Evolutionary conservation across 176 grass and related monocot genomes (phyloP).

Genomic region (Bothriochloa decipiens): DNA sequence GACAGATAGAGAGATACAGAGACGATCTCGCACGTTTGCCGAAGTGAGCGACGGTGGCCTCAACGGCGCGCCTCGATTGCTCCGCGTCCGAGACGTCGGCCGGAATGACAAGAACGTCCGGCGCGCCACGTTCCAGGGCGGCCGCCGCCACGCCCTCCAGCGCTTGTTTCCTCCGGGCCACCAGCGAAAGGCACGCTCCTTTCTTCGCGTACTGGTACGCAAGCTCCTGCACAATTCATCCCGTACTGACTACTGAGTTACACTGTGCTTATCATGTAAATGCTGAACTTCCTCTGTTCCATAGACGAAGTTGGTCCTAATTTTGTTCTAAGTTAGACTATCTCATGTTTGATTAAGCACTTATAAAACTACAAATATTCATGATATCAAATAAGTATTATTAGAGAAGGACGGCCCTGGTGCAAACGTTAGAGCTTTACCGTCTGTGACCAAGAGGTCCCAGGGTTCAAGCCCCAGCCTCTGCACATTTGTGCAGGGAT

Average conservation of each 20-base stretch:
- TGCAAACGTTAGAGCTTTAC: too few relatives aligned
- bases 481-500: too few relatives aligned
- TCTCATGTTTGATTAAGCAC: too few relatives aligned
- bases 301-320: too few relatives aligned
- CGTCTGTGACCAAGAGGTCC: too few relatives aligned
- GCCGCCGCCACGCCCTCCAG: conserved; percentile 47
- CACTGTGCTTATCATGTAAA: too few relatives aligned
- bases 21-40: conserved; percentile 47
- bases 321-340: too few relatives aligned
- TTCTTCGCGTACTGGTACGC: conserved; percentile 62
- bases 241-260: neutral
- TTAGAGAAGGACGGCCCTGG: too few relatives aligned
- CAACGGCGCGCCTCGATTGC: conserved; percentile 49
- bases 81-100: conserved; percentile 54
- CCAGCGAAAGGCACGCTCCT: conserved; percentile 54
- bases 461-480: too few relatives aligned
- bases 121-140: conserved; percentile 44
- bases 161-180: conserved; percentile 66
- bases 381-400: neutral
- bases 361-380: neutral
- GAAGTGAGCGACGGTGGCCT: conserved; percentile 59
- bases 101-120: conserved; percentile 54
- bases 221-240: conserved; percentile 44
- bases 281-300: too few relatives aligned
- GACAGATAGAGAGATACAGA: neutral